phyloP scores from a whole-genome alignment of 257 asterid genomes.

The Pogostemon cablin region DNA sequence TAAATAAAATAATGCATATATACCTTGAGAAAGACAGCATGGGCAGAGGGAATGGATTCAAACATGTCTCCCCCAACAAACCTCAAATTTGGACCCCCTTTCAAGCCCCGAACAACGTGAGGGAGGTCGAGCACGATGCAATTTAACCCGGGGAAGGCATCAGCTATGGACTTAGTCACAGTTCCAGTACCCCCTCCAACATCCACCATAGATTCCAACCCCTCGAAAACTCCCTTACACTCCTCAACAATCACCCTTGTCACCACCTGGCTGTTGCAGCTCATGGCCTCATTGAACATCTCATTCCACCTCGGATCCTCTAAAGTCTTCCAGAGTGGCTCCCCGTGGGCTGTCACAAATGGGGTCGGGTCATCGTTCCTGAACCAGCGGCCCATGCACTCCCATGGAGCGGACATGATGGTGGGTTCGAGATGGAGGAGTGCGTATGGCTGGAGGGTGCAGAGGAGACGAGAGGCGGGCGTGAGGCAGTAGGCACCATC shows the following conservation, averaged over 20 bases:
- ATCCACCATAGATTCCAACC: background rate
- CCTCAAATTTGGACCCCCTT: background rate
- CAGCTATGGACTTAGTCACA: background rate
- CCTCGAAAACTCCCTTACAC: background rate
- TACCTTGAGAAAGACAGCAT: background rate
- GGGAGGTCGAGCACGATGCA: background rate
- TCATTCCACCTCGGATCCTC: background rate
- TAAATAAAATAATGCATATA: too few relatives aligned
- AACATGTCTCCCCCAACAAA: slow-evolving; percentile 3
- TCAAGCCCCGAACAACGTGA: background rate
- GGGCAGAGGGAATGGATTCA: background rate
- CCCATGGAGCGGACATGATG: background rate
- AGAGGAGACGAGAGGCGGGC: background rate
- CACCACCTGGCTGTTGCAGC: background rate
- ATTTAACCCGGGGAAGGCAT: background rate
- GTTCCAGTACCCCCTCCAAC: background rate
- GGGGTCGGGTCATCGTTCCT: background rate
- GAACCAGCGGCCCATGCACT: background rate
- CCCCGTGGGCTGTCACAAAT: background rate
- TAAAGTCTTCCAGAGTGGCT: background rate
- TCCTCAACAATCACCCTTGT: background rate
- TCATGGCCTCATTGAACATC: background rate
- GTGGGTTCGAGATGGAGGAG: background rate
- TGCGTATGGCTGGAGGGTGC: background rate
- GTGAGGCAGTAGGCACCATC: background rate